Evolutionary conservation across 768 basidiomycete species (phyloP).

Genomic region (Tricholoma sp.): DNA sequence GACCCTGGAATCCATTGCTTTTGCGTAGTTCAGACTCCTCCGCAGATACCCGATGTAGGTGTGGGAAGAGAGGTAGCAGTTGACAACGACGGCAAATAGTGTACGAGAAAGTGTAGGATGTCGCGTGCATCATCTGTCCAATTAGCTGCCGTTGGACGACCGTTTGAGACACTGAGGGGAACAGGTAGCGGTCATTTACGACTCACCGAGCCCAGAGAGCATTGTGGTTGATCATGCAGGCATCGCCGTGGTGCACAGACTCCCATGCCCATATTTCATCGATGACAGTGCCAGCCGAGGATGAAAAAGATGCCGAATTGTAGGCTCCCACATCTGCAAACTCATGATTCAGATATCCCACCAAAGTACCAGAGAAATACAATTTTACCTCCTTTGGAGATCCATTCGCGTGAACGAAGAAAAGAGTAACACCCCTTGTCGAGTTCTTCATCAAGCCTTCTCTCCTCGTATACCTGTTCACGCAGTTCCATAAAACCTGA

Average conservation of each 20-base stretch:
- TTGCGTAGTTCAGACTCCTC: constrained; percentile 37
- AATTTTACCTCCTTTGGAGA: constrained; percentile 78
- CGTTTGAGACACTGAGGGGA: neutral
- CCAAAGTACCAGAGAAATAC: constrained; percentile 8
- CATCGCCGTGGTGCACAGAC: constrained; percentile 80
- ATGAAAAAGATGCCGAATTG: constrained; percentile 49
- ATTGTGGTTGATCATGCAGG: constrained; percentile 61
- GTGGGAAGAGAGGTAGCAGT: constrained; percentile 39
- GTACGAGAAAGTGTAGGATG: constrained; percentile 65
- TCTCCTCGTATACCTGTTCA: constrained; percentile 63
- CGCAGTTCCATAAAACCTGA: constrained; percentile 57
- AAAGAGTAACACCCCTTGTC: constrained; percentile 54
- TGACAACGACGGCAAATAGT: constrained; percentile 53
- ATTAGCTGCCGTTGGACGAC: constrained; percentile 42
- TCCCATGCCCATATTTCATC: constrained; percentile 85
- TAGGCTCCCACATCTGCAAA: constrained; percentile 77
- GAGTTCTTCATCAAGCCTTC: too few species aligned
- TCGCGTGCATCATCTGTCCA: constrained; percentile 80
- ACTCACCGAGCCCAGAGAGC: constrained; percentile 57
- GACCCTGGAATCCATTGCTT: constrained; percentile 40
- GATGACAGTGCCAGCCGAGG: constrained; percentile 27
- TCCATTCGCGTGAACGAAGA: constrained; percentile 83
- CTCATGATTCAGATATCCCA: neutral
- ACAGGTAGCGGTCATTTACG: neutral
- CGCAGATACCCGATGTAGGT: constrained; percentile 43